A percentile compares a stretch with the other conserved stretches of the same genome.
Evolutionary conservation across 1,284 basidiomycete genomes (phyloP).

Genomic region (Fomes fomentarius): DNA sequence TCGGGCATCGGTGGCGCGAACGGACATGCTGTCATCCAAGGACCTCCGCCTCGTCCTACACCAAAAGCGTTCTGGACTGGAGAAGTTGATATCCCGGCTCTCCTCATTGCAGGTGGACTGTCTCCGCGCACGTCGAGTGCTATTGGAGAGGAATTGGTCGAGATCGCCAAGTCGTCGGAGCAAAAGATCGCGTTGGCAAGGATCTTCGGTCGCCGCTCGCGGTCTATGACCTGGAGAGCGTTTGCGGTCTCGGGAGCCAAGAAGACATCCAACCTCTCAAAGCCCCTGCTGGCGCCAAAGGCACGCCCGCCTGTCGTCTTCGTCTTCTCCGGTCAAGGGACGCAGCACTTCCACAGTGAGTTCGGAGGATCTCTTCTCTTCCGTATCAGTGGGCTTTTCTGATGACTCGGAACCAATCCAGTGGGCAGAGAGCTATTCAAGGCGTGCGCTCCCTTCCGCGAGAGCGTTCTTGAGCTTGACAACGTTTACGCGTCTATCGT

Average conservation of each 20-base stretch:
- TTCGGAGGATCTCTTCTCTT: neutral
- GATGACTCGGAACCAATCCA: conserved; percentile 13
- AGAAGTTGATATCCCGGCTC: conserved; percentile 19
- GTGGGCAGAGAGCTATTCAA: conserved; percentile 46
- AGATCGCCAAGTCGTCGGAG: conserved; percentile 5
- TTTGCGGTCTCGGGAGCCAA: conserved; percentile 14
- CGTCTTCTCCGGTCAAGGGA: conserved; percentile 48
- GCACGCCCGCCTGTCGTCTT: conserved; percentile 37
- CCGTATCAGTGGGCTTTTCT: too few relatives aligned
- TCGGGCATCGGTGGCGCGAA: conserved; percentile 49
- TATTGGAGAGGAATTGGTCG: conserved; percentile 2
- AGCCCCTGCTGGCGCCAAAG: conserved; percentile 32
- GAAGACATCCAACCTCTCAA: conserved; percentile 18
- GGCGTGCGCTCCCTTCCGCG: conserved; percentile 38
- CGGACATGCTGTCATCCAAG: conserved; percentile 43
- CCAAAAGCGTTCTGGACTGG: conserved; percentile 7
- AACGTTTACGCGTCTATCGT: conserved; percentile 30
- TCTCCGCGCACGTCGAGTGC: conserved; percentile 32
- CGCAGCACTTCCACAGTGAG: conserved; percentile 42
- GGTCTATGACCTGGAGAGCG: conserved; percentile 40
- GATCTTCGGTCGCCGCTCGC: conserved; percentile 31
- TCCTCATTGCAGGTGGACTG: conserved; percentile 42
- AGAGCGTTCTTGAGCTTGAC: conserved; percentile 41
- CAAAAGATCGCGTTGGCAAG: conserved; percentile 7
- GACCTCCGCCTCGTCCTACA: conserved; percentile 26